These are phyloP conservation scores for Pseudonitzschia pungens DNA, from an alignment of 108 stramenopile genomes.

Conservation along the genomic window DNA sequence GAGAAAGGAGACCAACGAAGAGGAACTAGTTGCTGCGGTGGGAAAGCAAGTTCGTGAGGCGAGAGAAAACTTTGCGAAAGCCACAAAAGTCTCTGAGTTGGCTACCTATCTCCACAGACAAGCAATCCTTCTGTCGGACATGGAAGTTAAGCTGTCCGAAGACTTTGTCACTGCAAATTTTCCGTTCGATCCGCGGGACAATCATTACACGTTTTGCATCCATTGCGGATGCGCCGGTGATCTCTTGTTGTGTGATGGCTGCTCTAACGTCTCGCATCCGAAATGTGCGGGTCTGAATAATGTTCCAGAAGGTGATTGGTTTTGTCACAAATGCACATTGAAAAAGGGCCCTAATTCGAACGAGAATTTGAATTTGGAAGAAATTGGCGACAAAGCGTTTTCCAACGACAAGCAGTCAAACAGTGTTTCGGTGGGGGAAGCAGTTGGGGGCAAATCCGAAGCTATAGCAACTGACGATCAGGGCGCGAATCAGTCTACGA, in stretches of 20 bases:
- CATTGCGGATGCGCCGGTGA: slow-evolving; percentile 60
- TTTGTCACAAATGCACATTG: slow-evolving; percentile 43
- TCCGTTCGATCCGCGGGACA: slow-evolving; percentile 54
- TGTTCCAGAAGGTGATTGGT: slow-evolving; percentile 67
- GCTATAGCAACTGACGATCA: neutral
- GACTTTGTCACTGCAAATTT: slow-evolving; percentile 44
- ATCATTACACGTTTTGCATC: slow-evolving; percentile 51
- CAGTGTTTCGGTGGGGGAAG: neutral
- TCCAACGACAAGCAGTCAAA: neutral
- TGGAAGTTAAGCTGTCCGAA: slow-evolving; percentile 22
- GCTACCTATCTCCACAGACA: slow-evolving; percentile 13
- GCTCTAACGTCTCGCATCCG: slow-evolving; percentile 56
- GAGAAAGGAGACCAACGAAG: neutral
- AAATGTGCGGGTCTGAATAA: slow-evolving; percentile 37
- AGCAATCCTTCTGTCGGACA: slow-evolving; percentile 1
- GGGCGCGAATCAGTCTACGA: neutral
- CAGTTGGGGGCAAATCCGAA: neutral
- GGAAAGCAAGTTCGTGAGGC: slow-evolving; percentile 18
- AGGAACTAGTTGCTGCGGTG: slow-evolving; percentile 6
- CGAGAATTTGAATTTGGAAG: neutral
- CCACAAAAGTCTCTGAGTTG: slow-evolving; percentile 11
- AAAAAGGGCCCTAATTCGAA: neutral
- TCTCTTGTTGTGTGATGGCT: slow-evolving; percentile 60
- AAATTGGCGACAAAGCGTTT: neutral
- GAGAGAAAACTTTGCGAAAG: slow-evolving; percentile 17